Evolutionary conservation across 1,284 basidiomycete genomes (phyloP).

Genomic region (Veloporphyrellus conicus): DNA sequence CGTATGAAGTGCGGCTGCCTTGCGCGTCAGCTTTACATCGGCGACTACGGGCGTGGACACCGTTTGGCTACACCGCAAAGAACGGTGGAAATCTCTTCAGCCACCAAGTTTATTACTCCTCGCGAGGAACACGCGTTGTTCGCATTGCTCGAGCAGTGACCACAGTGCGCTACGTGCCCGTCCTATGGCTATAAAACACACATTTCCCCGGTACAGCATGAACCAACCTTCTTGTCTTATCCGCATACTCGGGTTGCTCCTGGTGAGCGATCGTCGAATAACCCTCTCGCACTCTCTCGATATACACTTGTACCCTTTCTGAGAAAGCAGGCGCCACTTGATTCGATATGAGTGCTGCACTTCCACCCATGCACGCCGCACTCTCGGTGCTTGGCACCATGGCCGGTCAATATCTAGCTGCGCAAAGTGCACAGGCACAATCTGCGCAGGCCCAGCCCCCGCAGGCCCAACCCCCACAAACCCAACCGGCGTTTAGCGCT

Average conservation of each 20-base stretch:
- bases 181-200: slow-evolving; percentile 26
- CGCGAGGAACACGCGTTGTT: slow-evolving; percentile 31
- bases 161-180: slow-evolving; percentile 10
- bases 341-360: slow-evolving; percentile 36
- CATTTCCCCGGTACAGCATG: slow-evolving; percentile 4
- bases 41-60: slow-evolving; percentile 13
- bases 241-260: slow-evolving; percentile 27
- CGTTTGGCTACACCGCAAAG: slow-evolving; percentile 11
- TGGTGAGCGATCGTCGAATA: slow-evolving; percentile 24
- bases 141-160: slow-evolving; percentile 20
- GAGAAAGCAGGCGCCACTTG: slow-evolving; percentile 4
- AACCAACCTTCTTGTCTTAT: slow-evolving; percentile 28
- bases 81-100: slow-evolving; percentile 9
- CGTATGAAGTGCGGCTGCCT: slow-evolving; percentile 12
- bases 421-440: slow-evolving; percentile 35
- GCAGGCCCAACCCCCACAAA: slow-evolving; percentile 24
- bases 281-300: slow-evolving; percentile 2
- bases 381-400: slow-evolving; percentile 50
- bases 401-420: slow-evolving; percentile 45
- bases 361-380: slow-evolving; percentile 46
- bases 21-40: slow-evolving; percentile 16
- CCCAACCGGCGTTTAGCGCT: slow-evolving; percentile 22
- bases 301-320: slow-evolving; percentile 8
- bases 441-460: slow-evolving; percentile 24
- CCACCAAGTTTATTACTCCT: slow-evolving; percentile 23